Evolutionary conservation across 108 stramenopile species (phyloP).

Genomic region (Chaetoceros tenuissimus): DNA sequence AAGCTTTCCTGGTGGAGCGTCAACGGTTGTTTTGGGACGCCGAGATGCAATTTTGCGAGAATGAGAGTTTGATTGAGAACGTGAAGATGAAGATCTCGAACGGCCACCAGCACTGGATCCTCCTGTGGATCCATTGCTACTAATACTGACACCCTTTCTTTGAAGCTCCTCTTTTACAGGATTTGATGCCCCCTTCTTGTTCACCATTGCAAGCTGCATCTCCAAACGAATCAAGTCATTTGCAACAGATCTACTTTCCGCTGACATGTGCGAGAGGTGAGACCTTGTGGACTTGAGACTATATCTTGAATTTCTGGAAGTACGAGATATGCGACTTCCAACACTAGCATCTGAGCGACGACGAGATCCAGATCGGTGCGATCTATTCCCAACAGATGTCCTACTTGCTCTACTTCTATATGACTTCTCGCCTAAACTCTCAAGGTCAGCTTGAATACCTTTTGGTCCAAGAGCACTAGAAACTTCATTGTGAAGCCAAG

Average conservation of each 20-base stretch:
- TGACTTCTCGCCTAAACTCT: constrained; percentile 72
- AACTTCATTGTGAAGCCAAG: constrained; percentile 79
- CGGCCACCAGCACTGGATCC: constrained; percentile 17
- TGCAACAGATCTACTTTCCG: constrained; percentile 74
- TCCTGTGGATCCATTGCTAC: constrained; percentile 6
- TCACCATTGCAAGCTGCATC: constrained; percentile 81
- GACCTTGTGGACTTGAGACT: constrained; percentile 69
- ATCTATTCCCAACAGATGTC: constrained; percentile 42
- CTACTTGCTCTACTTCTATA: constrained; percentile 54
- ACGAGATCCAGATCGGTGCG: constrained; percentile 28
- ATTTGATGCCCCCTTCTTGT: constrained; percentile 2
- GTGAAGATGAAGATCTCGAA: constrained; percentile 11
- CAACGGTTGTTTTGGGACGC: constrained; percentile 52
- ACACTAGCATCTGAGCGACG: constrained; percentile 19
- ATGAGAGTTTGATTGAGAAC: background rate
- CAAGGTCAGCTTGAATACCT: constrained; percentile 73
- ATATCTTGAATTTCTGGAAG: constrained; percentile 48
- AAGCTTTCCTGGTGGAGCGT: constrained; percentile 81
- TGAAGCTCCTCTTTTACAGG: constrained; percentile 1
- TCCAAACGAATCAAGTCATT: constrained; percentile 80
- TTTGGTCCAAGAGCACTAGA: constrained; percentile 74
- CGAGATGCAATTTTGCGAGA: constrained; percentile 12
- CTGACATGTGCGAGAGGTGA: constrained; percentile 79
- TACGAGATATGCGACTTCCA: constrained; percentile 43
- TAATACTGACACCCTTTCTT: constrained; percentile 10